phyloP scores from a whole-genome alignment of 1,139 yeast species.

The Candida buenavistaensis region DNA sequence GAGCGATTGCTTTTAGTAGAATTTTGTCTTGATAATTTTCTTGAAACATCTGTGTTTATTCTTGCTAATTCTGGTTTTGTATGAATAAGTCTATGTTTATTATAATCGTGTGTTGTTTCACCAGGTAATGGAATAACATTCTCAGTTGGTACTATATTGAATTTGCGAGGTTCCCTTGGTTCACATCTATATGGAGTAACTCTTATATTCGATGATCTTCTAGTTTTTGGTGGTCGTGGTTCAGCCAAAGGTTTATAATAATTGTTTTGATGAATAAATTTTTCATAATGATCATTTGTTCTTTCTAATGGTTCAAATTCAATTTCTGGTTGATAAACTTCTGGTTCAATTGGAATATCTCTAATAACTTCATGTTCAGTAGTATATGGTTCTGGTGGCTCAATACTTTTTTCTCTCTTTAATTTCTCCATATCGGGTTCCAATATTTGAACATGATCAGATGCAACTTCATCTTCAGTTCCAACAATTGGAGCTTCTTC shows the following conservation, averaged over 20 bases:
- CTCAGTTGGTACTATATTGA: neutral
- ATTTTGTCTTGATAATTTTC: slow-evolving; percentile 3
- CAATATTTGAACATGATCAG: neutral
- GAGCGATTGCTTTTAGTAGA: slow-evolving; percentile 5
- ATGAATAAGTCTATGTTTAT: neutral
- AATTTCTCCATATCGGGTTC: slow-evolving; percentile 5
- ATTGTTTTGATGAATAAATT: neutral
- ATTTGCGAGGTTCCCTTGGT: slow-evolving; percentile 3
- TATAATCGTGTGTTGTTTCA: neutral
- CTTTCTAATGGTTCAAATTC: slow-evolving; percentile 4
- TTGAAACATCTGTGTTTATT: slow-evolving; percentile 12
- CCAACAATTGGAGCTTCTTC: too few species aligned
- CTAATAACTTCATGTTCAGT: neutral
- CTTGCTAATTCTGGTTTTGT: slow-evolving; percentile 10
- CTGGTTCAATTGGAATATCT: slow-evolving; percentile 2
- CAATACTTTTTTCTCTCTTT: too few species aligned
- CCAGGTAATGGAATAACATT: slow-evolving; percentile 1
- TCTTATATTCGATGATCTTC: slow-evolving; percentile 12
- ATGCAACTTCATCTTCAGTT: neutral
- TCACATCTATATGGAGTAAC: slow-evolving; percentile 15
- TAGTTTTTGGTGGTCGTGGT: slow-evolving; percentile 8
- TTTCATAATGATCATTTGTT: neutral
- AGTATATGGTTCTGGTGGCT: slow-evolving; percentile 3
- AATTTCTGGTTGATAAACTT: neutral
- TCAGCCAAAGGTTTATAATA: slow-evolving; percentile 3